Evolutionary conservation across 1,284 basidiomycete species (phyloP).

Genomic region (Kalmanozyma brasiliensis): DNA sequence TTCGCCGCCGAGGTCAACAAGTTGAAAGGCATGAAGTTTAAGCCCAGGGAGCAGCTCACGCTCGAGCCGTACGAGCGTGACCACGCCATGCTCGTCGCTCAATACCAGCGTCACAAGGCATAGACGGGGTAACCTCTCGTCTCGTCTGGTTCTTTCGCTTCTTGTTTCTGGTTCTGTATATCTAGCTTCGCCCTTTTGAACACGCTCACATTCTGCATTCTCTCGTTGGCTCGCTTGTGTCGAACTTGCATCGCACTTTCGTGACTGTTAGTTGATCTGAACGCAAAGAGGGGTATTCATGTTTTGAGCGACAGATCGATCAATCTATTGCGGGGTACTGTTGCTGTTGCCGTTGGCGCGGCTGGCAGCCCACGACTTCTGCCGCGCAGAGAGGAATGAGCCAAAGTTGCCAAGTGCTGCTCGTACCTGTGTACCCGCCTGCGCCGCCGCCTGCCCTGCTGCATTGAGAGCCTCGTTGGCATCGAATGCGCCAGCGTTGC

Average conservation of each 20-base stretch:
- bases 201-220: constrained; percentile 36
- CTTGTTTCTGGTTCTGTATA: constrained; percentile 50
- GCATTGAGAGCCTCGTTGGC: constrained; percentile 44
- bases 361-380: constrained; percentile 47
- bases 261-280: constrained; percentile 7
- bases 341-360: constrained; percentile 21
- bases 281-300: too few species aligned
- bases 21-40: constrained; percentile 73
- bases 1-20: constrained; percentile 90
- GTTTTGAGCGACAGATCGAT: too few species aligned
- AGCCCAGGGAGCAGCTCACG: constrained; percentile 89
- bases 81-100: constrained; percentile 65
- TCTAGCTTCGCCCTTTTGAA: constrained; percentile 39
- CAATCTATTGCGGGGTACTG: background rate
- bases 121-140: constrained; percentile 4
- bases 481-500: constrained; percentile 21
- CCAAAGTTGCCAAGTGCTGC: constrained; percentile 63
- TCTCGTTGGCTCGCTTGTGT: background rate
- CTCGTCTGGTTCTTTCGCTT: constrained; percentile 12
- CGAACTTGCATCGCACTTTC: too few species aligned
- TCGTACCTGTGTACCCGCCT: constrained; percentile 59
- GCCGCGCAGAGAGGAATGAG: constrained; percentile 54
- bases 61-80: constrained; percentile 69
- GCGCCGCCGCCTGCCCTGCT: constrained; percentile 51
- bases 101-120: constrained; percentile 64